Evolutionary conservation across 306 rosid genomes (phyloP).

Genomic region (Lagenaria siceraria): DNA sequence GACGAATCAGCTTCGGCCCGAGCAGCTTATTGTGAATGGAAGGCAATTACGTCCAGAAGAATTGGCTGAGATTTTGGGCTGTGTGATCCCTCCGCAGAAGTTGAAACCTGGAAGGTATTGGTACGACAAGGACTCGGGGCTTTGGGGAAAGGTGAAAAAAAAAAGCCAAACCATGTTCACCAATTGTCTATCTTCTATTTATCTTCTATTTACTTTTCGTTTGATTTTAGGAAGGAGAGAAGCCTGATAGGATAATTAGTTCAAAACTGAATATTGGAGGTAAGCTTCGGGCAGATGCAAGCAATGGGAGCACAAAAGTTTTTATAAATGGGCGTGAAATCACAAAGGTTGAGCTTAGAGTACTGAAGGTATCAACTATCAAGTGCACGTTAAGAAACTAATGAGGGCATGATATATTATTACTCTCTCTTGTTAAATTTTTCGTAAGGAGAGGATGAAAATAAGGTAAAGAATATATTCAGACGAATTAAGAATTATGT

Average conservation of each 20-base stretch:
- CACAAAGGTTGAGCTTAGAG: slow-evolving; percentile 66
- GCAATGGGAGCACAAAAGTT: slow-evolving; percentile 71
- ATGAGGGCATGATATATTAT: not conserved
- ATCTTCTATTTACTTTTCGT: slow-evolving; percentile 4
- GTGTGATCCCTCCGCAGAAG: slow-evolving; percentile 60
- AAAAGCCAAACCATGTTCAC: not conserved
- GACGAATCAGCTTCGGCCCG: slow-evolving; percentile 72
- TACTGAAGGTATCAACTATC: slow-evolving; percentile 47
- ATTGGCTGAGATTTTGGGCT: slow-evolving; percentile 68
- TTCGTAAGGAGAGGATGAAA: not conserved
- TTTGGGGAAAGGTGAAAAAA: slow-evolving; percentile 76
- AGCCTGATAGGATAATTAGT: slow-evolving; percentile 66
- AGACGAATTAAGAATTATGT: not conserved
- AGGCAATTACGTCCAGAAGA: slow-evolving; percentile 63
- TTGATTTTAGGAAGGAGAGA: slow-evolving; percentile 74
- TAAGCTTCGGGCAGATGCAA: slow-evolving; percentile 58
- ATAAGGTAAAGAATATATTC: not conserved
- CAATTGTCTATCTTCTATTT: not conserved
- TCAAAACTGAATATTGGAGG: slow-evolving; percentile 78
- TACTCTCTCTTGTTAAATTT: not conserved
- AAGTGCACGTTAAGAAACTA: not conserved
- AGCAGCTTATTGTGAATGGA: slow-evolving; percentile 73
- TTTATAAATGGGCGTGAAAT: slow-evolving; percentile 87
- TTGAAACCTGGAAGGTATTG: slow-evolving; percentile 83
- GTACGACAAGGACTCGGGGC: slow-evolving; percentile 91